Conservation (phyloP, 2,329 filamentous ascomycete species). For the Scedosporium apiospermum region DNA sequence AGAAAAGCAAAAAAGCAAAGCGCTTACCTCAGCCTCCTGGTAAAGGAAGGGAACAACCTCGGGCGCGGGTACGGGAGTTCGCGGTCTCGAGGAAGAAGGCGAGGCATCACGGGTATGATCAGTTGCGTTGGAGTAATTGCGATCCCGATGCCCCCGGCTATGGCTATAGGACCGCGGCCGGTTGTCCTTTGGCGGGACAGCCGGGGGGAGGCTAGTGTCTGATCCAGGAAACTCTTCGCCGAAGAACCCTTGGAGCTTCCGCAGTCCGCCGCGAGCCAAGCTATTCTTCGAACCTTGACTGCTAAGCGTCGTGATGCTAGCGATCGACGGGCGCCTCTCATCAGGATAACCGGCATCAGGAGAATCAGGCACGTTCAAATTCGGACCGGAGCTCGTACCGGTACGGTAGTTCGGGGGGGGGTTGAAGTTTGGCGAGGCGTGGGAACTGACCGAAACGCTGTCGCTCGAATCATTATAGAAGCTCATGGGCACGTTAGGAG, state of each 20-base stretch:
- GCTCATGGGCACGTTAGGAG: slow-evolving; percentile 35
- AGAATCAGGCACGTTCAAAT: slow-evolving; percentile 46
- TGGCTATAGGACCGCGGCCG: slow-evolving; percentile 56
- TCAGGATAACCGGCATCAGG: slow-evolving; percentile 50
- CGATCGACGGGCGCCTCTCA: slow-evolving; percentile 70
- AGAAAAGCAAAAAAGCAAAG: neutral
- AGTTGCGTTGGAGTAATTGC: slow-evolving; percentile 71
- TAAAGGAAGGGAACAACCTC: slow-evolving; percentile 98
- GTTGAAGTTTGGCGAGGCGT: slow-evolving; percentile 62
- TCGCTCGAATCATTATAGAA: slow-evolving; percentile 73
- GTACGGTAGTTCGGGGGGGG: slow-evolving; percentile 25
- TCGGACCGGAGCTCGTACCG: slow-evolving; percentile 18
- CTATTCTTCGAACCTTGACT: slow-evolving; percentile 74
- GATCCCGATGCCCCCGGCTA: slow-evolving; percentile 51
- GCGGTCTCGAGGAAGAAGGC: slow-evolving; percentile 65
- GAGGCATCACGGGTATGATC: slow-evolving; percentile 67
- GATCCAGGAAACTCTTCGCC: slow-evolving; percentile 75
- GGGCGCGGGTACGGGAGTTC: slow-evolving; percentile 78
- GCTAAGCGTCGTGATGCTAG: slow-evolving; percentile 77
- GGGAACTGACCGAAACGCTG: slow-evolving; percentile 50
- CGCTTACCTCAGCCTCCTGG: slow-evolving; percentile 69
- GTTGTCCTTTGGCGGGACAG: slow-evolving; percentile 43
- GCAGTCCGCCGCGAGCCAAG: slow-evolving; percentile 59
- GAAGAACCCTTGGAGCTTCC: slow-evolving; percentile 85
- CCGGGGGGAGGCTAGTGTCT: slow-evolving; percentile 54